These are phyloP conservation scores for Solanum hybrid DNA, from an alignment of 305 asterid species.

Conservation along the genomic window DNA sequence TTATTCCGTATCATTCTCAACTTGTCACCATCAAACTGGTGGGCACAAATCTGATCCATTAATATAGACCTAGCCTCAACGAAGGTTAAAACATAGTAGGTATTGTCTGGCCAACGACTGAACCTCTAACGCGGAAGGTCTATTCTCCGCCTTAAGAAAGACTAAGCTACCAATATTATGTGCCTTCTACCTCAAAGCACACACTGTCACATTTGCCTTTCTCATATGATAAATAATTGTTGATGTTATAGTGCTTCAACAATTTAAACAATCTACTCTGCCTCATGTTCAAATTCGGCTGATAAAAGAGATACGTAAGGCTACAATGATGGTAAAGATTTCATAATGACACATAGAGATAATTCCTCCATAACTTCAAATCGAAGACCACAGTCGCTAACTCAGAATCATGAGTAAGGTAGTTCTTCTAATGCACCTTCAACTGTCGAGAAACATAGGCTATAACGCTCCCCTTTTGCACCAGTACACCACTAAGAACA, in stretches of 20 bases:
- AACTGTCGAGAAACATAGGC: neutral
- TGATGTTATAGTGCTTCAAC: neutral
- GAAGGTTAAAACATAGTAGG: neutral
- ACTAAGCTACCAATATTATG: neutral
- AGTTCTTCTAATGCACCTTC: neutral
- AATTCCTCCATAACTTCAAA: neutral
- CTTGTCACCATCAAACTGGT: neutral
- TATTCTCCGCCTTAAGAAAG: too few relatives aligned
- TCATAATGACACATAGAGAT: neutral
- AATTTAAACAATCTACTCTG: neutral
- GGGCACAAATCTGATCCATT: neutral
- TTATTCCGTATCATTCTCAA: neutral
- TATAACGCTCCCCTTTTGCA: neutral
- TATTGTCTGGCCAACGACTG: neutral
- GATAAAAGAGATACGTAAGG: neutral
- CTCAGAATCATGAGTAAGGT: neutral
- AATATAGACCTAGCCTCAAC: neutral
- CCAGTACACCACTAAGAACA: neutral
- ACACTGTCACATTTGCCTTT: neutral
- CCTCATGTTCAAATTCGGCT: neutral
- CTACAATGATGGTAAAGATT: neutral
- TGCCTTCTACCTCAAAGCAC: neutral
- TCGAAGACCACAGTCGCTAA: neutral
- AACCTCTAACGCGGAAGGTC: neutral
- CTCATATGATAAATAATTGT: neutral